phyloP scores from a whole-genome alignment of 139 green algal genomes.

The Desmodesmus armatus region DNA sequence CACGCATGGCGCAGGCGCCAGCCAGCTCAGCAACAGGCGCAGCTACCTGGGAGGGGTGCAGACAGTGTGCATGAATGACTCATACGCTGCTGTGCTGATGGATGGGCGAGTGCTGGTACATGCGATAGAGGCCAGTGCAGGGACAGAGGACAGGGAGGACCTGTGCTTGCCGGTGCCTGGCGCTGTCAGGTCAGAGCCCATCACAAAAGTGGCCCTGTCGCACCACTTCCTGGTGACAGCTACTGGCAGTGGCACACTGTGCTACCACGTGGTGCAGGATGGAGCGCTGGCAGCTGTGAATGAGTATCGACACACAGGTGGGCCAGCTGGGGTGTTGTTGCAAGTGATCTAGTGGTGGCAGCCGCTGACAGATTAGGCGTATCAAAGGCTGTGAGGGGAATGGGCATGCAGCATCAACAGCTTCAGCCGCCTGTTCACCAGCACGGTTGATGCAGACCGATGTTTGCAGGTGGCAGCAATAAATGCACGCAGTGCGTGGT shows the following conservation, averaged over 20 bases:
- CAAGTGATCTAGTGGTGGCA: too few relatives aligned
- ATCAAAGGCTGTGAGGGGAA: too few relatives aligned
- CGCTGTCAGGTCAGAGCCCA: neutral
- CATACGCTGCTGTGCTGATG: constrained; percentile 65
- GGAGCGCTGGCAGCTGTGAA: constrained; percentile 61
- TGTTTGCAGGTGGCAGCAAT: too few relatives aligned
- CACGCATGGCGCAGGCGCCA: constrained; percentile 27
- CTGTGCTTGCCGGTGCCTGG: constrained; percentile 15
- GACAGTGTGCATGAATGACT: constrained; percentile 63
- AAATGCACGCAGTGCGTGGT: neutral
- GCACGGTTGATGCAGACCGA: neutral
- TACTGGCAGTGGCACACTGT: constrained; percentile 58
- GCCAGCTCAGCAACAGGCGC: constrained; percentile 56
- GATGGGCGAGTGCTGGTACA: constrained; percentile 76
- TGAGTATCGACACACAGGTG: constrained; percentile 74
- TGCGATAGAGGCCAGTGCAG: constrained; percentile 54
- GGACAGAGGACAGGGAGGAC: constrained; percentile 13
- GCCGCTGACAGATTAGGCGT: too few relatives aligned
- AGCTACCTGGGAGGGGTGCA: constrained; percentile 73
- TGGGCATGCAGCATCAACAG: too few relatives aligned
- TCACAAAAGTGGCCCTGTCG: constrained; percentile 72
- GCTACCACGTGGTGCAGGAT: constrained; percentile 68
- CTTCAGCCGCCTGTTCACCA: too few relatives aligned
- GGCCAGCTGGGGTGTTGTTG: neutral
- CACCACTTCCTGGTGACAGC: constrained; percentile 72